Evolutionary conservation across 768 basidiomycete species (phyloP).

Genomic region (Roridomyces roridus): DNA sequence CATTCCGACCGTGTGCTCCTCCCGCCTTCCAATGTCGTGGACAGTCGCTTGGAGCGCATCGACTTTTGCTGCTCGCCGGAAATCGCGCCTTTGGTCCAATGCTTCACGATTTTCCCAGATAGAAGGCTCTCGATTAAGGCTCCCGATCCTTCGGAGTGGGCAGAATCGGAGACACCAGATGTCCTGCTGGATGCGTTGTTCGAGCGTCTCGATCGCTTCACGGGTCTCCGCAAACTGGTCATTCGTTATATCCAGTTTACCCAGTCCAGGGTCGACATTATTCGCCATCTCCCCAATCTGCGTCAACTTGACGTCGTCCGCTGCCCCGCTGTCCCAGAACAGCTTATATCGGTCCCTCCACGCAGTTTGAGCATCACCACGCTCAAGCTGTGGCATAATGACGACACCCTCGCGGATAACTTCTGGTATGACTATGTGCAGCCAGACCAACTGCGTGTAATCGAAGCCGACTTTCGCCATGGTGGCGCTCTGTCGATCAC

Average conservation of each 20-base stretch:
- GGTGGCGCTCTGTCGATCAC: background rate
- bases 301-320: background rate
- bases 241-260: background rate
- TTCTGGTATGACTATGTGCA: too few species aligned
- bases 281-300: background rate
- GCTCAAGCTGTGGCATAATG: background rate
- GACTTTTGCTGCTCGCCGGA: background rate
- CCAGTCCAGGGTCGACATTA: background rate
- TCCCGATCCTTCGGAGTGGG: too few species aligned
- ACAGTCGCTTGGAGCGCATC: conserved; percentile 1
- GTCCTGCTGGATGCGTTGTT: background rate
- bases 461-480: background rate
- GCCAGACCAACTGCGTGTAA: background rate
- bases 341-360: background rate
- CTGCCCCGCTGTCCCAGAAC: background rate
- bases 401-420: too few species aligned
- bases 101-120: too few species aligned
- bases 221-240: background rate
- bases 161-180: too few species aligned
- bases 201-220: background rate
- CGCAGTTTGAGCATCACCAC: background rate
- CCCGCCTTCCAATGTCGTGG: background rate
- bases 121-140: too few species aligned
- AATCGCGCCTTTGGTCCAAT: conserved; percentile 3
- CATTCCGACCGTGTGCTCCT: background rate